Base-by-base conservation (phyloP, 164 flowering plant species). In the Amborella trichopoda region DNA sequence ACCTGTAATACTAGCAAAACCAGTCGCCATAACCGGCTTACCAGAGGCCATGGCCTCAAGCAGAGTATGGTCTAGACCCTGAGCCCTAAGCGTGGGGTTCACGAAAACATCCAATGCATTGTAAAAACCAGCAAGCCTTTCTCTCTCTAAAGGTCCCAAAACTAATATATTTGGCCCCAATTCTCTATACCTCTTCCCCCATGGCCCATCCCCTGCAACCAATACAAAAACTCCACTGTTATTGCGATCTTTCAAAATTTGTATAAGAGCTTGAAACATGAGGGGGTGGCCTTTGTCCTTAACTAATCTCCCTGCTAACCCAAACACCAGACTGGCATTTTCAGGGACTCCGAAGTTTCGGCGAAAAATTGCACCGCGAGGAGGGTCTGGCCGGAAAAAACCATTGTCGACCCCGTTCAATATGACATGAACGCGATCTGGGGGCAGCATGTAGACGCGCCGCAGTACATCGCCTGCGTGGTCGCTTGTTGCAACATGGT, bases 401-500 rank as follows among this genome's bases (percentile, higher is more conserved):
- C 48, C 43, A 4, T 69, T 55, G 37, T 81, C 73, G 3, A 78
- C 83, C 0, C 91, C 85, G 46, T 78, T 81, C 21, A 78, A 66
- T 28, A 78, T 78, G 13, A 74, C 70, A 40, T 81, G 85, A n/a
- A 78, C 83, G 19, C 60, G 62, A 22, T 57, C 49, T 0, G 25
- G 49, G 0, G 76, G 81, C n/a, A 81, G 50, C 38, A 68, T 75
- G 53, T 81, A 78, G 34, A n/a, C n/a, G n/a, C 81, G 63, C 62
- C 59, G 73, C 19, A 82, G 63, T 28, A 86, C 61, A 49, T 86
- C 84, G 18, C 93, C 93, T 18, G 45, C 67, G 40, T 75, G 77
- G 60, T 82, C 87, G 32, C 93, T 83, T 0, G 81, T 80, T 2
- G 96, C 82, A 23, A 86, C 77, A 54, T 86, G 96, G 54, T 86